Percentiles rank a stretch among this genome's conserved stretches.
Conservation (phyloP, 257 asterid genomes). For the Solanum etuberosum region DNA sequence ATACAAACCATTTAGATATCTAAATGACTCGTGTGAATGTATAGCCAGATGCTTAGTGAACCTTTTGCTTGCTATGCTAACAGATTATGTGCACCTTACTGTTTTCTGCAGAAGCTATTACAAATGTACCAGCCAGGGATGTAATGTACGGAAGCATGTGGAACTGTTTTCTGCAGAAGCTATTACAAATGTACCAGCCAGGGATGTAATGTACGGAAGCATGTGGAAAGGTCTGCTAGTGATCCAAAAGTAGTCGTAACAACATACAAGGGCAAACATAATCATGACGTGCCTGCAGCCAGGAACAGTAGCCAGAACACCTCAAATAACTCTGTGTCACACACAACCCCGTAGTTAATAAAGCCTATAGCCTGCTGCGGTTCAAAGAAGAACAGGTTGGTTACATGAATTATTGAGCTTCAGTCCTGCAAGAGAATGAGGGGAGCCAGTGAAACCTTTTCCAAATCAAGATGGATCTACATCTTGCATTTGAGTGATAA, state of each 20-base stretch:
- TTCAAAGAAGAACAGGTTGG: slow-evolving; percentile 60
- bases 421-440: not conserved
- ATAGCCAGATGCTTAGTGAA: not conserved
- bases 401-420: slow-evolving; percentile 8
- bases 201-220: slow-evolving; percentile 79
- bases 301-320: slow-evolving; percentile 51
- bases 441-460: not conserved
- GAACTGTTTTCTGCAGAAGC: slow-evolving; percentile 62
- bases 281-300: slow-evolving; percentile 75
- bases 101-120: slow-evolving; percentile 71
- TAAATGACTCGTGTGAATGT: not conserved
- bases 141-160: slow-evolving; percentile 81
- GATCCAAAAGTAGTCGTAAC: slow-evolving; percentile 82
- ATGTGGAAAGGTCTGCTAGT: slow-evolving; percentile 77
- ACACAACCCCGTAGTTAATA: slow-evolving; percentile 20
- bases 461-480: not conserved
- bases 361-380: slow-evolving; percentile 35
- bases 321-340: slow-evolving; percentile 32
- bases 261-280: slow-evolving; percentile 80
- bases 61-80: not conserved
- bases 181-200: slow-evolving; percentile 76
- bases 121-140: slow-evolving; percentile 69
- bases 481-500: slow-evolving; percentile 14
- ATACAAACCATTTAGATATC: too few species aligned
- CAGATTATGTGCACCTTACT: not conserved